Evolutionary conservation across 805 yeast genomes (phyloP).

Genomic region (Zygosaccharomyces kombuchaensis): DNA sequence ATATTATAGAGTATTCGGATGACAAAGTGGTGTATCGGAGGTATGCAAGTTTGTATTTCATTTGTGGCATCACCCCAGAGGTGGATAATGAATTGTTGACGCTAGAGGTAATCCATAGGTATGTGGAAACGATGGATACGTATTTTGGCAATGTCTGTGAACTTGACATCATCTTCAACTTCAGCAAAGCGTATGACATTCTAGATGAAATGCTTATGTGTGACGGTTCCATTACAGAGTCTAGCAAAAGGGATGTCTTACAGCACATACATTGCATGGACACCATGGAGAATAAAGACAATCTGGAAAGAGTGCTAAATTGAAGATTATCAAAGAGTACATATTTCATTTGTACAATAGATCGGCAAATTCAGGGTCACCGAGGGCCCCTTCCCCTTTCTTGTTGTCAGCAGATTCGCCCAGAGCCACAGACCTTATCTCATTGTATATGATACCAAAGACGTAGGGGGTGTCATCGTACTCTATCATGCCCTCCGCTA

Average conservation of each 20-base stretch:
- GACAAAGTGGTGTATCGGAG: slow-evolving; percentile 82
- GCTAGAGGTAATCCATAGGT: slow-evolving; percentile 83
- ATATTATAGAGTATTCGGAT: slow-evolving; percentile 76
- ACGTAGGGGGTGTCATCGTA: slow-evolving; percentile 37
- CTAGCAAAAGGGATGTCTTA: slow-evolving; percentile 74
- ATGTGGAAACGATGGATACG: slow-evolving; percentile 95
- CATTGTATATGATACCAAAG: slow-evolving; percentile 39
- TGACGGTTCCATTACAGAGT: slow-evolving; percentile 84
- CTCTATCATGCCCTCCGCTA: slow-evolving; percentile 38
- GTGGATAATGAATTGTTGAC: slow-evolving; percentile 78
- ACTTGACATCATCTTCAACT: slow-evolving; percentile 92
- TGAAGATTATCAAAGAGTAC: slow-evolving; percentile 16
- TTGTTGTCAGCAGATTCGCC: slow-evolving; percentile 21
- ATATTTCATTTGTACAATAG: slow-evolving; percentile 14
- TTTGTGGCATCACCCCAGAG: slow-evolving; percentile 59
- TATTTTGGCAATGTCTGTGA: slow-evolving; percentile 96
- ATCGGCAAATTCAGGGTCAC: slow-evolving; percentile 22
- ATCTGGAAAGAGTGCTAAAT: slow-evolving; percentile 42
- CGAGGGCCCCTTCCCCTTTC: slow-evolving; percentile 21
- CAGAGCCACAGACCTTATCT: slow-evolving; percentile 24
- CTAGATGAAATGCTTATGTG: slow-evolving; percentile 77
- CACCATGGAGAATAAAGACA: slow-evolving; percentile 75
- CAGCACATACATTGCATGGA: slow-evolving; percentile 80
- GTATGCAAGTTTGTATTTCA: slow-evolving; percentile 88
- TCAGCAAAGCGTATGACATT: slow-evolving; percentile 88